phyloP scores from a whole-genome alignment of 768 basidiomycete species.

The Butyriboletus loyo region DNA sequence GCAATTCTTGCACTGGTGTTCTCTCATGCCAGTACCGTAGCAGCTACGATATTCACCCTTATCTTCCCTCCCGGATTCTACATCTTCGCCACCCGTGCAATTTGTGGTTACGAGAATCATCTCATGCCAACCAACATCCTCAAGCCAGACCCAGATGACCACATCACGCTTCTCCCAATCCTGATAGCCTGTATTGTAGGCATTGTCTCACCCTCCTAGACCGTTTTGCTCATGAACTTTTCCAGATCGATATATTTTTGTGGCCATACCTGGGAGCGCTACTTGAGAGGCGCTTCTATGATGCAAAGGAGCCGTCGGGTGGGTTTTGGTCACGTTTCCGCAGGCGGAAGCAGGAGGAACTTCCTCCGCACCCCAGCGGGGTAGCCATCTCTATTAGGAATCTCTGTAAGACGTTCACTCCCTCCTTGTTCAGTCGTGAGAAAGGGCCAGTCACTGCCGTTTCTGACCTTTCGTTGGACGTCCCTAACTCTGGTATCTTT shows the following conservation, averaged over 20 bases:
- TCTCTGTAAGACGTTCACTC: slow-evolving; percentile 56
- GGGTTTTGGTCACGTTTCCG: slow-evolving; percentile 25
- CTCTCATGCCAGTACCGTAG: slow-evolving; percentile 37
- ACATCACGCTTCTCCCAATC: slow-evolving; percentile 52
- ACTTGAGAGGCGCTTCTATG: slow-evolving; percentile 60
- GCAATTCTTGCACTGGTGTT: slow-evolving; percentile 65
- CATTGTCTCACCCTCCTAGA: background rate
- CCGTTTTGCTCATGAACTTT: background rate
- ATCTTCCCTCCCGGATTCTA: slow-evolving; percentile 78
- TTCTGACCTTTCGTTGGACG: slow-evolving; percentile 59
- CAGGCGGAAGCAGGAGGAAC: slow-evolving; percentile 3
- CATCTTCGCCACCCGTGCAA: slow-evolving; percentile 64
- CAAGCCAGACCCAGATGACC: slow-evolving; percentile 57
- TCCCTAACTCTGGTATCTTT: slow-evolving; percentile 74
- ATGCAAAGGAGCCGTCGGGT: slow-evolving; percentile 42
- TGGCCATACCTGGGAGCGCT: slow-evolving; percentile 67
- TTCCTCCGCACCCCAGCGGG: slow-evolving; percentile 35
- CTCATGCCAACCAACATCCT: slow-evolving; percentile 51
- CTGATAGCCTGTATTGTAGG: slow-evolving; percentile 65
- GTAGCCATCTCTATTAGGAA: slow-evolving; percentile 61
- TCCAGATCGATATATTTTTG: slow-evolving; percentile 67
- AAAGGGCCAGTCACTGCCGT: slow-evolving; percentile 59
- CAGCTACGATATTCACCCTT: slow-evolving; percentile 61
- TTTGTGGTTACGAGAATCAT: slow-evolving; percentile 66
- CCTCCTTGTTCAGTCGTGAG: slow-evolving; percentile 45